Percentiles rank a stretch among this genome's conserved stretches.
These are phyloP conservation scores for Juglanconis sp. DNA, from an alignment of 2,329 filamentous ascomycete species.

Conservation along the genomic window DNA sequence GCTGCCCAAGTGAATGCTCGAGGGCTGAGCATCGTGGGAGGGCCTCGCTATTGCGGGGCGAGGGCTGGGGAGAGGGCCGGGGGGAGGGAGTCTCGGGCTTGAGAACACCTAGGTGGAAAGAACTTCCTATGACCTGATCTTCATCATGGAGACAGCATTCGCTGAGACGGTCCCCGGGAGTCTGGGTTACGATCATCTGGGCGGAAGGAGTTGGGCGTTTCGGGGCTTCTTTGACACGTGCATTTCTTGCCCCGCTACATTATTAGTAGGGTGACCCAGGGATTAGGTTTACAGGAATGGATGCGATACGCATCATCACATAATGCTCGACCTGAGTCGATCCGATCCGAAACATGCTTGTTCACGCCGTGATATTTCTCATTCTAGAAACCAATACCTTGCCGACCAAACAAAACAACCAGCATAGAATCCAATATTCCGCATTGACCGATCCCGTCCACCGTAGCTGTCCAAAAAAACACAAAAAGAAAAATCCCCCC, in stretches of 20 bases:
- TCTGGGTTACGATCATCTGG: not conserved
- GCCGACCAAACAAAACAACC: too few relatives aligned
- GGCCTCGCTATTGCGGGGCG: not conserved
- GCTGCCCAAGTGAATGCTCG: slow-evolving; percentile 32
- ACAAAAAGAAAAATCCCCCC: not conserved
- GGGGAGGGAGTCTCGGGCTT: not conserved
- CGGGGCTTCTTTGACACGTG: too few relatives aligned
- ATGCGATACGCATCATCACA: too few relatives aligned
- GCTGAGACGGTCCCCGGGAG: not conserved
- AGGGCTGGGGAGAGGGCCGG: not conserved
- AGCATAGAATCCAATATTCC: too few relatives aligned
- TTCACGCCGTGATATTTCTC: too few relatives aligned
- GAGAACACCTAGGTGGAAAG: not conserved
- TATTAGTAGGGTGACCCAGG: not conserved
- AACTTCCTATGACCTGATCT: not conserved
- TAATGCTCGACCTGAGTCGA: too few relatives aligned
- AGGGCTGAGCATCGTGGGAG: slow-evolving; percentile 28
- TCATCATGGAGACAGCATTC: not conserved
- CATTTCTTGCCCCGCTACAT: too few relatives aligned
- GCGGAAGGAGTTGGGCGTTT: not conserved
- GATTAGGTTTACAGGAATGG: not conserved
- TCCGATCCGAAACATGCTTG: too few relatives aligned
- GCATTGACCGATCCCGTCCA: too few relatives aligned
- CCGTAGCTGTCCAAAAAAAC: not conserved
- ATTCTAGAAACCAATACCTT: too few relatives aligned